Base-by-base conservation (phyloP, 139 green algal genomes). In the Tetradesmus lagerheimii region DNA sequence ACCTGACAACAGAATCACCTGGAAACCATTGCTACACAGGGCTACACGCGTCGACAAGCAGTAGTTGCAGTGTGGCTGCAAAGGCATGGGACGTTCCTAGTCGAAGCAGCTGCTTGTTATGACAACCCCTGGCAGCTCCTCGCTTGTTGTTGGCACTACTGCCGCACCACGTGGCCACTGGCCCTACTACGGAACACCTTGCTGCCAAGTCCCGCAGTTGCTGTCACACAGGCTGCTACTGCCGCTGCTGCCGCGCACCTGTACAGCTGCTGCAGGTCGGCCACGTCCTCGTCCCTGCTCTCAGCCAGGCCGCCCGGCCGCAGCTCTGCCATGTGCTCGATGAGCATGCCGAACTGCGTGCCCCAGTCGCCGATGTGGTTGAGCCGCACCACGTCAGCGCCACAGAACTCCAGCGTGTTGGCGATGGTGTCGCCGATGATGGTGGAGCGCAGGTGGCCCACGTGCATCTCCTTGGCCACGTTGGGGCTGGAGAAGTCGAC, bases 331-430 rank as follows among this genome's bases (percentile, higher is more conserved):
- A 98, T 97, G 93, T 97, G 95, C 81, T 97, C 89, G 50, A 99
- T 99, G 14, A 99, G 95, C 98, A 99, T 99, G 53, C 98, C 98
- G 91, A 99, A 99, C 95, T 99, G 98, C 0, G 98, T 99, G 86
- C 98, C 98, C 98, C 98, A 99, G 92, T 99, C 98, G 80, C 98
- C 98, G 89, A 96, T 96, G 93, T 99, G 98, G 94, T 99, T 99
- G 27, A 99, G 94, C 16, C 98, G 94, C 95, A 99, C 76, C 45
- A 99, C 97, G 79, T 99, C 93, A 4, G 94, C 94, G 45, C 96
- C 95, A 89, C 94, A 97, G 93, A 97, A 99, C 92, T 99, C 97
- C 5, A 99, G 93, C 15, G 85, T 89, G 53, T 83, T 89, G 35
- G 91, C 92, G 35, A 99, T 89, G 29, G 95, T 97, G 92, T 98